These are phyloP conservation scores for Chlorophyllum brunneum DNA, from an alignment of 768 basidiomycete genomes.

Conservation along the genomic window DNA sequence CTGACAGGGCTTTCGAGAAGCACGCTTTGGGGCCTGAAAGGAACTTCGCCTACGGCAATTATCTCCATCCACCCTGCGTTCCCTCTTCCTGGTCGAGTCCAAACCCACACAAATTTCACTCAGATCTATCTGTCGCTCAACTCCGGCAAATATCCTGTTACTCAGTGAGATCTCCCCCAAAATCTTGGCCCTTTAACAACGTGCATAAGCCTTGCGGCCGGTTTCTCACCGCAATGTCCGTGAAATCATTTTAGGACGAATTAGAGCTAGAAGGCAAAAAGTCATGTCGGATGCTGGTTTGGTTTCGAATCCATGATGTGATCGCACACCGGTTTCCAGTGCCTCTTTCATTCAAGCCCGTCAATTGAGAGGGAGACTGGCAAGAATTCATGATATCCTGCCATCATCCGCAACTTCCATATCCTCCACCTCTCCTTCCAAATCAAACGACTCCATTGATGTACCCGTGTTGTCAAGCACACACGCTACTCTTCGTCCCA, in stretches of 20 bases:
- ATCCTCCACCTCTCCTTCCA: slow-evolving; percentile 66
- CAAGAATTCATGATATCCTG: slow-evolving; percentile 20
- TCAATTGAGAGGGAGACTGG: slow-evolving; percentile 17
- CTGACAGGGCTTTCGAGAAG: slow-evolving; percentile 45
- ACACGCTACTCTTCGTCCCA: slow-evolving; percentile 72
- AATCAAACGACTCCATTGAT: slow-evolving; percentile 69
- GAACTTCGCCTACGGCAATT: slow-evolving; percentile 29
- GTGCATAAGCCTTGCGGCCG: slow-evolving; percentile 24
- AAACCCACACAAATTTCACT: slow-evolving; percentile 21
- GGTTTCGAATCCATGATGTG: slow-evolving; percentile 20
- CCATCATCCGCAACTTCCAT: slow-evolving; percentile 36
- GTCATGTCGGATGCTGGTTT: slow-evolving; percentile 30
- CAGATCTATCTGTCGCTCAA: slow-evolving; percentile 20
- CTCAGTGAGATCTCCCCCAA: slow-evolving; percentile 5
- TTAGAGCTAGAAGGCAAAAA: slow-evolving; percentile 36
- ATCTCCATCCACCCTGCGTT: slow-evolving; percentile 34
- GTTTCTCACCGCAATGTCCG: slow-evolving; percentile 44
- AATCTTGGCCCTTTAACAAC: slow-evolving; percentile 7
- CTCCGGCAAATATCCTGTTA: slow-evolving; percentile 14
- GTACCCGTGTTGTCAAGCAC: slow-evolving; percentile 63
- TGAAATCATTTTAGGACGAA: slow-evolving; percentile 30
- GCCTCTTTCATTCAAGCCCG: slow-evolving; percentile 24
- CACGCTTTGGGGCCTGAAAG: slow-evolving; percentile 29
- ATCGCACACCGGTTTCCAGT: slow-evolving; percentile 22
- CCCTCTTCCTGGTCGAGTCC: slow-evolving; percentile 24